Conservation (phyloP, 768 basidiomycete genomes). For the Lactarius indigo region DNA sequence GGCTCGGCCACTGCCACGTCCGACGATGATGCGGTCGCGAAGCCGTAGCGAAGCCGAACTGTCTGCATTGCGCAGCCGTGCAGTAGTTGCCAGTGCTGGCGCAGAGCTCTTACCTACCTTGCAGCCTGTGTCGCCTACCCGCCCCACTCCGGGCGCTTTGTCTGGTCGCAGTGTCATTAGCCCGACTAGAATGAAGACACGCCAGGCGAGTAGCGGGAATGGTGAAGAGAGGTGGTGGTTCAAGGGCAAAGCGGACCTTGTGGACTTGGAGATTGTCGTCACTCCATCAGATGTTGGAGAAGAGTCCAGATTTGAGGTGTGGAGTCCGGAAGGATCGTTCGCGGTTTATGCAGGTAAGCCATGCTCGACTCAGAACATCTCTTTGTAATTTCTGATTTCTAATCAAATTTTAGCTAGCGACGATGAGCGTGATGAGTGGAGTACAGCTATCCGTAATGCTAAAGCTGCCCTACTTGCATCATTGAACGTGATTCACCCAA, state of each 20-base stretch:
- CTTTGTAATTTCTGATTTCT: background rate
- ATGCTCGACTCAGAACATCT: too few relatives aligned
- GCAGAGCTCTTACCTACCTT: background rate
- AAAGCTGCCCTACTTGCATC: constrained; percentile 69
- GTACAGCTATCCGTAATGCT: constrained; percentile 59
- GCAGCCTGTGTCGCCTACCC: constrained; percentile 10
- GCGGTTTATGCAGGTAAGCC: constrained; percentile 63
- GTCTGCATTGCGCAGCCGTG: constrained; percentile 27
- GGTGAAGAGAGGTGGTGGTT: constrained; percentile 68
- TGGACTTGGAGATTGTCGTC: constrained; percentile 76
- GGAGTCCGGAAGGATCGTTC: constrained; percentile 77
- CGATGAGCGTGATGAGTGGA: constrained; percentile 63
- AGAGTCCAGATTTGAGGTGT: constrained; percentile 61
- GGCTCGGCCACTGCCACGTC: constrained; percentile 23
- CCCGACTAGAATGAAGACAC: constrained; percentile 30
- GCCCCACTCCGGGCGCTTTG: constrained; percentile 2
- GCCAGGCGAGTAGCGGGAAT: constrained; percentile 34
- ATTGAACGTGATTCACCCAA: constrained; percentile 66
- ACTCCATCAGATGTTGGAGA: constrained; percentile 45
- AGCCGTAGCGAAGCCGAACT: constrained; percentile 64
- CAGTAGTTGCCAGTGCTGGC: constrained; percentile 10
- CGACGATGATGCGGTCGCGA: constrained; percentile 42
- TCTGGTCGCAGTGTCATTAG: constrained; percentile 28
- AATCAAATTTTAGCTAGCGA: constrained; percentile 41
- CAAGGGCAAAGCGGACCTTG: constrained; percentile 63